phyloP scores from a whole-genome alignment of 768 basidiomycete genomes.

The Collybia sp. region DNA sequence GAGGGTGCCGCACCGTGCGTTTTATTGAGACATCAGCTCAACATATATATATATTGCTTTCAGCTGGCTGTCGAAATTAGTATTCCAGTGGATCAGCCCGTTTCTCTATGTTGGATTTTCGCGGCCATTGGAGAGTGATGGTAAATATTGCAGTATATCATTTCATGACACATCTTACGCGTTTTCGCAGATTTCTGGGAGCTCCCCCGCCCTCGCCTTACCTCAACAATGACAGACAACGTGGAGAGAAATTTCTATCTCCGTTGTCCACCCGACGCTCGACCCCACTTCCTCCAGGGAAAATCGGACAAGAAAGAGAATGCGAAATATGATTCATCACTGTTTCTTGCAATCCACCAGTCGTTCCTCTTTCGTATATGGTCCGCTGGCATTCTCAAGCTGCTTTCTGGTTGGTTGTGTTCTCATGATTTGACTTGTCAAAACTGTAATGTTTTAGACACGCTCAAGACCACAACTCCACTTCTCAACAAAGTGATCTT shows the following conservation, averaged over 20 bases:
- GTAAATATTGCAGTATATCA: slow-evolving; percentile 16
- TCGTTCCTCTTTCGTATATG: slow-evolving; percentile 45
- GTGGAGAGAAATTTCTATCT: slow-evolving; percentile 39
- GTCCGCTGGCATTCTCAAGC: slow-evolving; percentile 41
- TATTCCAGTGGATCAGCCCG: slow-evolving; percentile 44
- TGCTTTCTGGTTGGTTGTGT: slow-evolving; percentile 29
- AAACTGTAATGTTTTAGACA: slow-evolving; percentile 22
- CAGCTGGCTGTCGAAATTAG: slow-evolving; percentile 34
- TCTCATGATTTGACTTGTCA: not conserved
- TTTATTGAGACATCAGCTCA: not conserved
- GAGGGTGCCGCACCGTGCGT: slow-evolving; percentile 12
- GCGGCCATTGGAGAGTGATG: slow-evolving; percentile 45
- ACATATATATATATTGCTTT: slow-evolving; percentile 10
- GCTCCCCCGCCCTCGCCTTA: slow-evolving; percentile 28
- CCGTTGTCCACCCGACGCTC: slow-evolving; percentile 34
- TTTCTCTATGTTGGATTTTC: slow-evolving; percentile 45
- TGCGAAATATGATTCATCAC: slow-evolving; percentile 38
- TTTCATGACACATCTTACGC: not conserved
- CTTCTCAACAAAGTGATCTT: slow-evolving; percentile 57
- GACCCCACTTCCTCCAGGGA: slow-evolving; percentile 17
- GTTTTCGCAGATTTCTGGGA: slow-evolving; percentile 38
- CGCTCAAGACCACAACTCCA: slow-evolving; percentile 48
- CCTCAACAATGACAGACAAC: slow-evolving; percentile 27
- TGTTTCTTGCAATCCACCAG: slow-evolving; percentile 41
- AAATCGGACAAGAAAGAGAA: slow-evolving; percentile 2